phyloP scores from a whole-genome alignment of 352 stramenopile genomes.

The Globisporangium middletonii region DNA sequence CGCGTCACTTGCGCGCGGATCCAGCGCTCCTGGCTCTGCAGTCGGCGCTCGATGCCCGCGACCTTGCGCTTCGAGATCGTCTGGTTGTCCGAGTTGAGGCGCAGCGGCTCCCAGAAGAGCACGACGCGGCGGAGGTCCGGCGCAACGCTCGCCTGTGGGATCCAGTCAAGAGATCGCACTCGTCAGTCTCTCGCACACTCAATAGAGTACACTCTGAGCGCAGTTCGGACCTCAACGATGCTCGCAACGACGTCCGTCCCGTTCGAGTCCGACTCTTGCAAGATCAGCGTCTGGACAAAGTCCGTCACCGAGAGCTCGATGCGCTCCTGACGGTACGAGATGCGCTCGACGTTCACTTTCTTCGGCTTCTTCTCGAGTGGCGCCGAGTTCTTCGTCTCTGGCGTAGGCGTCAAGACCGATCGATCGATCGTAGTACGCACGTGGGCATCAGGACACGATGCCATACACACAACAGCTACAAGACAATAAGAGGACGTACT shows the following conservation, averaged over 20 bases:
- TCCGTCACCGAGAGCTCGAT: constrained; percentile 58
- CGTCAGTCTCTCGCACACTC: background rate
- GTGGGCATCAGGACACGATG: background rate
- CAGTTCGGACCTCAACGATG: constrained; percentile 48
- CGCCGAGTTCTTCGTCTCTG: constrained; percentile 65
- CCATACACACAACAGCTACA: background rate
- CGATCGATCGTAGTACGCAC: background rate
- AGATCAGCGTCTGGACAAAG: constrained; percentile 63
- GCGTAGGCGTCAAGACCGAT: background rate
- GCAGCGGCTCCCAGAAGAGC: constrained; percentile 67
- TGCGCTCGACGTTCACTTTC: constrained; percentile 46
- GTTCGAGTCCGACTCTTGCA: constrained; percentile 56
- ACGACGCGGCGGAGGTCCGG: constrained; percentile 61
- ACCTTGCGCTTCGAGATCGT: constrained; percentile 73
- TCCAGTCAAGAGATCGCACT: background rate
- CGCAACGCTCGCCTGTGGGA: constrained; percentile 51
- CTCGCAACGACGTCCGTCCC: constrained; percentile 57
- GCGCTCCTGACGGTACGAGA: constrained; percentile 69
- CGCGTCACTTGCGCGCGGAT: constrained; percentile 63
- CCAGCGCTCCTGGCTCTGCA: constrained; percentile 61
- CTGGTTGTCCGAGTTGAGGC: constrained; percentile 64
- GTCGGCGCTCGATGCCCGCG: constrained; percentile 49
- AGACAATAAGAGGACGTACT: background rate
- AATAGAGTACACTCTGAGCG: background rate
- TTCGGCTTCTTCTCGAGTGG: constrained; percentile 72